Evolutionary conservation across 1,139 yeast genomes (phyloP).

Genomic region (Suhomyces anneliseae): DNA sequence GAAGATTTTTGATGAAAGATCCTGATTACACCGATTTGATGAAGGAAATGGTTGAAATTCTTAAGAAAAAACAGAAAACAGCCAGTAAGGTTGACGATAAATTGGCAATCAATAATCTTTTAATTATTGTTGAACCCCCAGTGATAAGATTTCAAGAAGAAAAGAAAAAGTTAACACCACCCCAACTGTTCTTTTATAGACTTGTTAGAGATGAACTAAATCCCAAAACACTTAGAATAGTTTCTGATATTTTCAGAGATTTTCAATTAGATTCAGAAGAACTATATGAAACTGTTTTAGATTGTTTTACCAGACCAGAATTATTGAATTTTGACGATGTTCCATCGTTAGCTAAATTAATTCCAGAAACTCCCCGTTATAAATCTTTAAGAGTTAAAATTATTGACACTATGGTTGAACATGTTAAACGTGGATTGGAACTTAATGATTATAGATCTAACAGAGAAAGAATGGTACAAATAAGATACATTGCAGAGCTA

Average conservation of each 20-base stretch:
- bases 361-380: slow-evolving; percentile 32
- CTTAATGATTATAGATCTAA: slow-evolving; percentile 58
- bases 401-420: slow-evolving; percentile 68
- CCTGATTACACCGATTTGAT: slow-evolving; percentile 61
- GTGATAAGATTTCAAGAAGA: slow-evolving; percentile 23
- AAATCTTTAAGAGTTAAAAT: slow-evolving; percentile 41
- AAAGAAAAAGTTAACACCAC: slow-evolving; percentile 28
- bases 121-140: slow-evolving; percentile 65
- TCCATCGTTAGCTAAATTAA: slow-evolving; percentile 48
- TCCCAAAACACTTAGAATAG: slow-evolving; percentile 29
- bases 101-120: slow-evolving; percentile 59
- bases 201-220: slow-evolving; percentile 55
- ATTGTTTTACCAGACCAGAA: slow-evolving; percentile 62
- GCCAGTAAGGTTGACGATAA: slow-evolving; percentile 54
- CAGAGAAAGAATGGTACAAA: slow-evolving; percentile 62
- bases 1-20: slow-evolving; percentile 63
- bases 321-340: slow-evolving; percentile 59
- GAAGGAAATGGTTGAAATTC: slow-evolving; percentile 59
- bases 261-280: slow-evolving; percentile 48
- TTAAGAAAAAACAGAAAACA: slow-evolving; percentile 53
- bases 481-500: slow-evolving; percentile 60
- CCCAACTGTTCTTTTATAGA: slow-evolving; percentile 51
- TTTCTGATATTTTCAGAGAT: slow-evolving; percentile 42
- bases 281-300: slow-evolving; percentile 42
- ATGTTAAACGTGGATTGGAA: slow-evolving; percentile 66